Conservation (phyloP, 768 basidiomycete genomes). For the Botryobasidium botryosum region DNA sequence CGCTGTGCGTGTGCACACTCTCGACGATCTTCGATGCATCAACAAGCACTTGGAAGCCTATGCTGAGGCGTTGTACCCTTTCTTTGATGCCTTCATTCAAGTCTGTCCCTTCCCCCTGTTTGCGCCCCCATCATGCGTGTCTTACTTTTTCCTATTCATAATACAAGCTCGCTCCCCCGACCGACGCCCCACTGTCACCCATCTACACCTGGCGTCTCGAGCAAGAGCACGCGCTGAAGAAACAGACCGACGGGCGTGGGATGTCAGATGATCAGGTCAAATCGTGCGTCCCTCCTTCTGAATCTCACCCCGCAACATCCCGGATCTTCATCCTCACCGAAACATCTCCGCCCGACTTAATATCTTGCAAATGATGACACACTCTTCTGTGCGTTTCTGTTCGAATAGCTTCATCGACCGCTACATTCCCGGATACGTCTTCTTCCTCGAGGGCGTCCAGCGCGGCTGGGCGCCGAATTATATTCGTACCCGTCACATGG, state of each 20-base stretch:
- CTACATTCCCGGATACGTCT: conserved; percentile 87
- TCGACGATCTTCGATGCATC: conserved; percentile 39
- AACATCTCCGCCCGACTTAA: background rate
- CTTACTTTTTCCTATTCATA: background rate
- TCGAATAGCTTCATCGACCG: conserved; percentile 63
- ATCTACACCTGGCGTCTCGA: conserved; percentile 81
- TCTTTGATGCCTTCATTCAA: conserved; percentile 63
- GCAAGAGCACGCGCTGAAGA: conserved; percentile 84
- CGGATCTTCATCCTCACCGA: too few relatives aligned
- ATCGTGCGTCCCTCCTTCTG: conserved; percentile 21
- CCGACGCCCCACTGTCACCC: conserved; percentile 22
- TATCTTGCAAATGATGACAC: background rate
- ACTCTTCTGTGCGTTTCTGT: conserved; percentile 1
- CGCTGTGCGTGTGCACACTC: conserved; percentile 20
- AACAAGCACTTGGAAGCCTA: conserved; percentile 50
- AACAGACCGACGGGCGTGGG: conserved; percentile 63
- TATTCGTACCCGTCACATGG: too few relatives aligned
- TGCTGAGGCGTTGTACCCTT: conserved; percentile 40
- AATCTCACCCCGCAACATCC: background rate
- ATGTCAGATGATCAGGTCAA: conserved; percentile 76
- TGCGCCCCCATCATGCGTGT: background rate
- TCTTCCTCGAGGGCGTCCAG: conserved; percentile 49
- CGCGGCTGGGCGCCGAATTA: too few relatives aligned
- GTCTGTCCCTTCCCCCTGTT: conserved; percentile 23
- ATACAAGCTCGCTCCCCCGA: conserved; percentile 16